A percentile compares a stretch with the other conserved stretches of the same genome.
Conservation (phyloP, 2,329 filamentous ascomycete genomes). For the Hypoxylon sp. region DNA sequence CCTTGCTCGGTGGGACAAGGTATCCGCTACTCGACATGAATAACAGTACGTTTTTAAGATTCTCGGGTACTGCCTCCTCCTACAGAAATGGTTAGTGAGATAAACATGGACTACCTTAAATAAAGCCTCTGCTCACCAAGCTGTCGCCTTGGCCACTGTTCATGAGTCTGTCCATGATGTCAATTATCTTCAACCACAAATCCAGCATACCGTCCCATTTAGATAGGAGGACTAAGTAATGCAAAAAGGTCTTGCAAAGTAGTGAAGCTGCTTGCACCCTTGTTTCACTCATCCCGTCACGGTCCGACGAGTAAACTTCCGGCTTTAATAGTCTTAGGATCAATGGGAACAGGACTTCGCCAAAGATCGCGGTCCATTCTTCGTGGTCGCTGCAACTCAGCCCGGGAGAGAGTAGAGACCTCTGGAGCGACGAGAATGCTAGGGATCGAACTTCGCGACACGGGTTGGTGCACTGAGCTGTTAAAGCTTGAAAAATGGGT, state of each 20-base stretch:
- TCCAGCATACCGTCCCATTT: conserved; percentile 91
- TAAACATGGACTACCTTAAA: background rate
- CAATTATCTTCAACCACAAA: conserved; percentile 91
- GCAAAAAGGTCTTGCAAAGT: conserved; percentile 93
- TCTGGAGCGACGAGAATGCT: conserved; percentile 86
- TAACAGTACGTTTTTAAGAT: conserved; percentile 93
- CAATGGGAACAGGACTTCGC: conserved; percentile 91
- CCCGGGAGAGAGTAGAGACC: conserved; percentile 85
- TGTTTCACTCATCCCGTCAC: conserved; percentile 94
- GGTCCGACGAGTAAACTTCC: conserved; percentile 92
- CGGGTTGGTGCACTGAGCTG: conserved; percentile 91
- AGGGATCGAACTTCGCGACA: conserved; percentile 92
- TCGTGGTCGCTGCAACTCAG: conserved; percentile 85
- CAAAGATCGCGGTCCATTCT: conserved; percentile 96
- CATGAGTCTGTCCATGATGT: conserved; percentile 95
- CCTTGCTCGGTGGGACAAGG: conserved; percentile 75
- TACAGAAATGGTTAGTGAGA: conserved; percentile 54
- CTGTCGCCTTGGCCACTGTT: conserved; percentile 94
- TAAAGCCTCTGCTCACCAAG: conserved; percentile 68
- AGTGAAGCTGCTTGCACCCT: conserved; percentile 90
- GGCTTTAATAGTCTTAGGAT: conserved; percentile 90
- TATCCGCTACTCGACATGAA: conserved; percentile 94
- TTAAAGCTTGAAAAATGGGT: conserved; percentile 90
- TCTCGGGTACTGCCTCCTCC: conserved; percentile 96
- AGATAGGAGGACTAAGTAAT: conserved; percentile 87